Base-by-base conservation (phyloP, 306 rosid genomes). In the Vigna nakashimae region DNA sequence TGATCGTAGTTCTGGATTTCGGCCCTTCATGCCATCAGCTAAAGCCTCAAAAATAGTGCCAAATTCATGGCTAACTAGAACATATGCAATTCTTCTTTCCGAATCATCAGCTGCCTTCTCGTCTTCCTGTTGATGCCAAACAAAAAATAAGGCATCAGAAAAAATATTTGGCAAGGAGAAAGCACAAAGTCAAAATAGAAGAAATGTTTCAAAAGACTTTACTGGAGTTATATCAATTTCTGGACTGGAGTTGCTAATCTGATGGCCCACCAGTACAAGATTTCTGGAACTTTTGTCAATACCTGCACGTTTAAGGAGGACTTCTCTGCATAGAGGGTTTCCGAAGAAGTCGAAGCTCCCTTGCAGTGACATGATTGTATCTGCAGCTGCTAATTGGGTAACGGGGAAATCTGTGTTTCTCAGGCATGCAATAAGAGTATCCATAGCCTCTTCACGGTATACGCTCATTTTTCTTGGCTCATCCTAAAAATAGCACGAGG, bases 381-480 rank as follows among this genome's bases (percentile, higher is more conserved):
- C 92, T 11, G 97, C 97, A 66, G 98, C 97, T 28, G 83, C 87
- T 64, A 89, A 70, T 84, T 92, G 98, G 52, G 85, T 86, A 65
- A 78, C 65, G 8, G 93, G 98, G 75, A 82, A 84, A n/a, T 91
- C 92, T 6, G 72, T 74, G 80, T 91, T 88, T 83, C 83, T 79
- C 55, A 95, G 92, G 88, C 98, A 95, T 65, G 92, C 86, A 76
- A 90, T 87, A 78, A 95, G 95, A 71, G 79, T 63, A 73, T 95
- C 98, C 63, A 92, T 88, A 11, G 98, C 95, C 85, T 95, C 97
- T 88, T 95, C 97, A 9, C 98, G 92, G 83, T 89, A 95, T 81
- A 95, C 89, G 85, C 98, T 95, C 98, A 88, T 92, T 71, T 92
- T 91, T 82, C 88, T 91, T 43, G 98, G 96, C 81, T 95, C 98